Evolutionary conservation across 139 green algal genomes (phyloP), one percentile per base, ranked within the genome.

Genomic region (Picochlorum sp.): DNA sequence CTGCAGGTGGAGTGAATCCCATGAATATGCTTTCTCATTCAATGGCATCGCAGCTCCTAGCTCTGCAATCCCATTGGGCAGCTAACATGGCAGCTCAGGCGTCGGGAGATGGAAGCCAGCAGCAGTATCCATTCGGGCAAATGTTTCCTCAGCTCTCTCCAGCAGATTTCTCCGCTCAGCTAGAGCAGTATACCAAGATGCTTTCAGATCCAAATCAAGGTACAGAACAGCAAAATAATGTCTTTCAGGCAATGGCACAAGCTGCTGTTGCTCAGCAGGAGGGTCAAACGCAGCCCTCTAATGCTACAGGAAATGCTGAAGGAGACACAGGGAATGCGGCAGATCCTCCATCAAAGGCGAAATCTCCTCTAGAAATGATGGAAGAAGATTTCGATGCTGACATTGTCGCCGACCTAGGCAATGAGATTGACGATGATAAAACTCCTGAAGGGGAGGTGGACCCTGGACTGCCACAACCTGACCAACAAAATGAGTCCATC

Each of bases 11-110:
- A 7, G 49, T 45, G 20, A 73, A 73, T 34, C 65, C 65, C 26
- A 78, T 78, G 71, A 51, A 59, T 34, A 62, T 70, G 58, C 49
- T 78, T 38, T 62, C 38, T 7, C 65, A 73, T 24, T 50, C 65
- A 26, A 78, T 78, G 71, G 65, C 65, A 32, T 70, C 71, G 2
- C 65, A 73, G 51, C 57, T 78, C 21, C 54, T 78, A 32, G 52
- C 37, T 1, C 24, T 73, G 47, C 71, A 78, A 45, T 62, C 68
- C 3, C 32, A 41, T 18, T 52, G 61, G 67, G 68, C 60, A 15
- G 34, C 47, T 49, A 32, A 41, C n/a, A 44, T 44, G 37, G 61
- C 61, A 44, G 61, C 61, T 20, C 51, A 18, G 10, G 37, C 49
- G n/a, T 52, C 69, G 23, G 14, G 32, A 30, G 51, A 15, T 34